Evolutionary conservation across 345 rosid genomes (phyloP), one percentile per base, ranked within the genome.

Genomic region (Salix brachista): DNA sequence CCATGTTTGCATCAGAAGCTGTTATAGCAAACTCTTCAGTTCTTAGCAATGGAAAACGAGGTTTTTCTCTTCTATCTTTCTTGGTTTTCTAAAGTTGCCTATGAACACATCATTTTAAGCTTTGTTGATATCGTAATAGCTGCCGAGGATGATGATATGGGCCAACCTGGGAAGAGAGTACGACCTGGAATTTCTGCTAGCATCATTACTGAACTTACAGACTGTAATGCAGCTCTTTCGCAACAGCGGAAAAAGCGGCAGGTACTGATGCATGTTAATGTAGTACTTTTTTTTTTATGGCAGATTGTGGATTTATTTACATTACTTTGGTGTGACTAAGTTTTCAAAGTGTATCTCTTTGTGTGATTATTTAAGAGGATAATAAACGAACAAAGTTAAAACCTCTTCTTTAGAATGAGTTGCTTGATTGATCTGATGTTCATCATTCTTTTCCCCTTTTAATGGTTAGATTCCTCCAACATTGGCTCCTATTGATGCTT

Each of bases 221-320:
- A 96, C 23, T 96, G 98, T 67, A 96, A 96, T 78, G 87, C 92
- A 21, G 88, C 95, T 54, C 94, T 96, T 76, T 96, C 99, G 26
- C 94, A 92, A 78, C 94, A 89, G 83, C 94, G 98, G 17, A 96
- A 92, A 88, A 92, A 81, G 84, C 85, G 91, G 52, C 84, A 81
- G 84, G 84, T 81, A 71, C 2, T 65, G 16, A 13, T 73, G 34
- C 18, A 5, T 65, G 37, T 64, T 5, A 39, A 26, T 12, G 10
- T 2, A 19, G 25, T 60, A 25, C 14, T 74, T 14, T 3, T 50
- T 41, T 68, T 39, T 11, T 41, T 10, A 46, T 13, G 37, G 10
- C 34, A 71, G n/a, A 6, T 32, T 52, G 13, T 61, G 25, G 18
- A 13, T 58, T 58, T 50, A 26, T 30, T 19, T 18, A 26, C 30